These are phyloP conservation scores for Aphanomyces invadans DNA, from an alignment of 352 stramenopile genomes.

Conservation along the genomic window DNA sequence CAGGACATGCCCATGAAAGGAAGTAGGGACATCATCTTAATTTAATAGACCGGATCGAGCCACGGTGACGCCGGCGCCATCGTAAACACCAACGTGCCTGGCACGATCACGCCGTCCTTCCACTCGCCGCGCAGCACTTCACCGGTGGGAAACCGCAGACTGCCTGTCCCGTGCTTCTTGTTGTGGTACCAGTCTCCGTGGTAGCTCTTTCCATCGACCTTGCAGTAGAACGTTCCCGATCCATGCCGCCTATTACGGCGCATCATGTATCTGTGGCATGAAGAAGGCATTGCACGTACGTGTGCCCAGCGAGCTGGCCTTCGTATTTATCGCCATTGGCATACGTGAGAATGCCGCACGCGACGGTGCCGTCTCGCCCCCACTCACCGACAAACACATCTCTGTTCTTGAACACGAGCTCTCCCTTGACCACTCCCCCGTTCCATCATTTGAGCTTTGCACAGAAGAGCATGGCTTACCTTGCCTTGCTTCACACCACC, in stretches of 20 bases:
- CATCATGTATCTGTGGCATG: too few relatives aligned
- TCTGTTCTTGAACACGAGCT: slow-evolving; percentile 30
- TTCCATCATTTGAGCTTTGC: too few relatives aligned
- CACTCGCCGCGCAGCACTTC: slow-evolving; percentile 2
- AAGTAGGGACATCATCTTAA: background rate
- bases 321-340: slow-evolving; percentile 57
- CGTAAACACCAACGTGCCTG: background rate
- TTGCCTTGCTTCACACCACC: slow-evolving; percentile 12
- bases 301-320: slow-evolving; percentile 28
- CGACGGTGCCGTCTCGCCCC: slow-evolving; percentile 20
- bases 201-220: slow-evolving; percentile 8
- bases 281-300: background rate
- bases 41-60: slow-evolving; percentile 9
- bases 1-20: background rate
- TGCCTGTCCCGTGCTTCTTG: slow-evolving; percentile 12
- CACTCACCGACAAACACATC: slow-evolving; percentile 53
- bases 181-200: slow-evolving; percentile 29
- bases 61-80: slow-evolving; percentile 5
- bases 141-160: slow-evolving; percentile 2
- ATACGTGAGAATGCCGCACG: slow-evolving; percentile 44
- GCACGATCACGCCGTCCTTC: background rate
- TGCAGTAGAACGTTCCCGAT: slow-evolving; percentile 14
- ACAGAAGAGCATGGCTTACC: background rate
- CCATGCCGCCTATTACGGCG: slow-evolving; percentile 3
- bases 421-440: background rate